Base-by-base conservation (phyloP, 371 early-diverging fungal genomes). In the Mortierella sp. region DNA sequence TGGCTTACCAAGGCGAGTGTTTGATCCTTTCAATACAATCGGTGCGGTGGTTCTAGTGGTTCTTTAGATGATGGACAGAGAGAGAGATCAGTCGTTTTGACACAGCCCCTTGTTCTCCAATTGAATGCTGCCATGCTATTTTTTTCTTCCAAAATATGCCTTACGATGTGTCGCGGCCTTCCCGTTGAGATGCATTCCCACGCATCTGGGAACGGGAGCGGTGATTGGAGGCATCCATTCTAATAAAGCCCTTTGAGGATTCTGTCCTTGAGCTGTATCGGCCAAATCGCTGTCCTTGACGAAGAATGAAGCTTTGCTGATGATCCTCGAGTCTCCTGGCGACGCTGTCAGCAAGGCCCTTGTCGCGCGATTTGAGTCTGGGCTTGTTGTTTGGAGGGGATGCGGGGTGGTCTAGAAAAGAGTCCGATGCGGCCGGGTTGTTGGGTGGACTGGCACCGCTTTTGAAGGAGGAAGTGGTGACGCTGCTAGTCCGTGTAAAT, bases 341-440 rank as follows among this genome's bases (percentile, higher is more conserved):
- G 40, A 60, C 54, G 16, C 44, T 60, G 22, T 79, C 63, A 21
- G 84, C 81, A 19, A 81, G 79, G 37, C 81, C 67, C 49, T 80
- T 79, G 63, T 85, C 83, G 24, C 57, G 61, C 21, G 72, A 81
- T 74, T 84, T 84, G 47, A 80, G 85, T 34, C n/a, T n/a, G 8
- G 76, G 80, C 47, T 78, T 81, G 19, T 82, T 61, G 39, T 81
- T 85, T 13, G 84, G 80, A 29, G 84, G 56, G 44, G 84, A 83
- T 60, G 81, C 84, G 47, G 81, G 80, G 8, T 85, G 81, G 51
- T 86, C 88, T 21, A 86, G 65, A 4, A 83, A 86, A 41, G 84
- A 80, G 55, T 85, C 81, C 27, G 83, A 62, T 17, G 57, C 59
- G 14, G 50, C 37, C 17, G 62, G n/a, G 48, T 55, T 60, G 34